Evolutionary conservation across 2,329 filamentous ascomycete genomes (phyloP), one percentile per base, ranked within the genome.

Genomic region (Endocalyx cinctus): DNA sequence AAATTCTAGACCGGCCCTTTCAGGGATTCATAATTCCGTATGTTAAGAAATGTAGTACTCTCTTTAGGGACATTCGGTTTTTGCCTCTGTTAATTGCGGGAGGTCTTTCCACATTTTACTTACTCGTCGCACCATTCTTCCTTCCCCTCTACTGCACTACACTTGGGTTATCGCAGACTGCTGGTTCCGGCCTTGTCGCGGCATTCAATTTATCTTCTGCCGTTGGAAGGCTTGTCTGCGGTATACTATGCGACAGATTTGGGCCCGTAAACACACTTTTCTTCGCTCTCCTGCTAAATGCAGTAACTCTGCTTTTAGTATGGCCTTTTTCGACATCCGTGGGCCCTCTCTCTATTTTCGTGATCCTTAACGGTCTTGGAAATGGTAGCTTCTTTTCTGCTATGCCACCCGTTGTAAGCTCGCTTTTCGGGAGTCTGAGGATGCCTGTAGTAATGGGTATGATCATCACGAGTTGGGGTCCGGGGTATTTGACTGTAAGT

Each of bases 351-450:
- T 56, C 72, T 12, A 53, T 69, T 0, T 82, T 82, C 46, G 72
- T 72, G 7, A 59, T 79, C 5, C 56, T 81, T 15, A 82, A 80
- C 41, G 78, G 78, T 0, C 57, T 69, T 23, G 66, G 71, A 5
- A 81, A 80, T 44, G 78, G 78, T 1, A 75, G 71, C 0, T 82
- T 82, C 59, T 82, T 82, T 47, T 69, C 72, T 1, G 72, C 72
- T 0, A 78, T 81, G 64, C 78, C 78, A 0, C 80, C 77, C 0
- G 76, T 77, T 3, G 71, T 81, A 1, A 69, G 72, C 0, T 76
- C 69, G 42, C 66, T 77, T 0, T 79, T 79, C 55, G 77, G 74
- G 2, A 72, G 66, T 4, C 66, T 64, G 1, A 60, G 71, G 4
- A 66, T 77, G 23, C 62, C 68, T 4, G 68, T 77, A 14, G 74